phyloP scores from a whole-genome alignment of 805 yeast species.

The Kregervanrija delftensis region DNA sequence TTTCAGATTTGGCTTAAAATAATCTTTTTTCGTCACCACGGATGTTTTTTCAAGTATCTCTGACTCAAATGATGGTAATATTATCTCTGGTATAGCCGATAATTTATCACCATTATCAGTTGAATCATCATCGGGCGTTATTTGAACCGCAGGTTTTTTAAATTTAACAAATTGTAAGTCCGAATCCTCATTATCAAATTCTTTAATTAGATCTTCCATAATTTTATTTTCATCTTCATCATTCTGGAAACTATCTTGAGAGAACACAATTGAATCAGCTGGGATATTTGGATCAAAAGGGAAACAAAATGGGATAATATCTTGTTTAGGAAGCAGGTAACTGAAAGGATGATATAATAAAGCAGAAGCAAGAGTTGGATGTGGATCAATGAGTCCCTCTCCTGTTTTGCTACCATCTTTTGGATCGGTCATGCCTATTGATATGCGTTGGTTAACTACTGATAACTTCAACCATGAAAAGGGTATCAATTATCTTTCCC shows the following conservation, averaged over 20 bases:
- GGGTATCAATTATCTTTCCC: too few species aligned
- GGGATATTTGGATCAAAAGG: conserved; percentile 18
- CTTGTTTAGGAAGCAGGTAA: conserved; percentile 34
- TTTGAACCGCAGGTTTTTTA: conserved; percentile 27
- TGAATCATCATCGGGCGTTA: not conserved
- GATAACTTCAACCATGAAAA: too few species aligned
- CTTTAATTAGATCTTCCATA: conserved; percentile 20
- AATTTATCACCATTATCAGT: too few species aligned
- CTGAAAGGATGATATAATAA: conserved; percentile 27
- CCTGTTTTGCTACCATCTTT: not conserved
- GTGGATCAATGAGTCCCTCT: conserved; percentile 3
- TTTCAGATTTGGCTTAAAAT: conserved; percentile 22
- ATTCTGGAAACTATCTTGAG: conserved; percentile 7
- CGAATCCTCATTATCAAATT: conserved; percentile 12
- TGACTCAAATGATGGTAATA: conserved; percentile 7
- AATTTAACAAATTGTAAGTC: conserved; percentile 23
- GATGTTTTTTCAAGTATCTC: conserved; percentile 7
- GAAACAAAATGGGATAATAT: conserved; percentile 20
- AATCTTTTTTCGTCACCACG: conserved; percentile 12
- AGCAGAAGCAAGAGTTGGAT: conserved; percentile 15
- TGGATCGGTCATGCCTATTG: not conserved
- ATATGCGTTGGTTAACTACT: too few species aligned
- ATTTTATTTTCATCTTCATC: conserved; percentile 11
- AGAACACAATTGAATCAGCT: conserved; percentile 4
- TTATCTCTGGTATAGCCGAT: too few species aligned